Evolutionary conservation across 2,329 filamentous ascomycete genomes (phyloP), one percentile per base, ranked within the genome.

Genomic region (Arthrinium phaeospermum): DNA sequence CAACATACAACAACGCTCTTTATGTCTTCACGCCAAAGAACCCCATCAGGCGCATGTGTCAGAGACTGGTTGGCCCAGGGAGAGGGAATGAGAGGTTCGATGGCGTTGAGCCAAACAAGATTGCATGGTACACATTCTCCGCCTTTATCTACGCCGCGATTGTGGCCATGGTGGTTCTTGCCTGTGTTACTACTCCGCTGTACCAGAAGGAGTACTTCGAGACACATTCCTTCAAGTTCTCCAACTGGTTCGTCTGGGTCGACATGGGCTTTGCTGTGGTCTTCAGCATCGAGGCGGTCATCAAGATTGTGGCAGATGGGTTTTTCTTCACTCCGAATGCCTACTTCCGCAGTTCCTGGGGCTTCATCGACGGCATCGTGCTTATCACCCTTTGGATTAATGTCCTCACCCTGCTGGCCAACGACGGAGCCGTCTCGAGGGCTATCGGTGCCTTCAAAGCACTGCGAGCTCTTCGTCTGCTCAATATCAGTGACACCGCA

Each of bases 401-500:
- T 78, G 94, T 99, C 69, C 86, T 92, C 67, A 96, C 95, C 0
- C 91, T 96, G 1, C 87, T 99, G 71, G 89, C 90, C 78, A 91
- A 95, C 71, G 93, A 97, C 75, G 94, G 94, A 57, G 92, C 92
- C 71, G 92, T 98, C 71, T 97, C 96, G 6, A 89, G 96, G 81
- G 94, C 95, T 24, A 94, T 98, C 49, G 97, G 96, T 34, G 96
- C 96, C 22, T 98, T 99, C 87, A 99, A 99, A 85, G 96, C 96
- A 10, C 87, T 99, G 67, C 92, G 96, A 84, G 97, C 97, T 68
- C 86, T 99, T 70, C 91, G 96, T 57, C 84, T 99, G 71, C 90
- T 99, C 75, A 99, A 99, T 77, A 93, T 99, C 77, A 98, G 96
- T 81, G 95, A 98, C 81, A 98, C 94, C 78, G 95, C 96, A 64